Evolutionary conservation across 2,329 filamentous ascomycete genomes (phyloP), one percentile per base, ranked within the genome.

Genomic region (Hyphodiscus sp.): DNA sequence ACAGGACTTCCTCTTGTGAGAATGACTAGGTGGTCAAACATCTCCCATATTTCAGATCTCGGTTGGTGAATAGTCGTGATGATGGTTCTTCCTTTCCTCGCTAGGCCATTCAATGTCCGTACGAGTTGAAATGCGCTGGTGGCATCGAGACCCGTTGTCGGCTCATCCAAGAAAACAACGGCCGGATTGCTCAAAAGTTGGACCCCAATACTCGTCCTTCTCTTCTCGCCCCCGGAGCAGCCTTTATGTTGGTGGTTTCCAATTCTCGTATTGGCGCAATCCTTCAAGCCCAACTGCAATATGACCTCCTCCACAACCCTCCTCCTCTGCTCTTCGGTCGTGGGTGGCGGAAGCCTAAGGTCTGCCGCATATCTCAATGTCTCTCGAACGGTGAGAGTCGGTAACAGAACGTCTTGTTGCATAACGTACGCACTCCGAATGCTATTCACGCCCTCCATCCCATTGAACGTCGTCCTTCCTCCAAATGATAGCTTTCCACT

Each of bases 181-280:
- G 85, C 89, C 1, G 88, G 87, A 64, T 91, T 91, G 4, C 85
- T 82, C n/a, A 91, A 73, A 52, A 91, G 74, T 68, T 91, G 87
- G 4, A 91, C 86, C 2, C 86, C 87, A 47, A 91, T 87, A 58
- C 85, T 89, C 0, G 85, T 86, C 30, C 87, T 74, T 57, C 87
- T 76, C 72, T 90, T 91, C 67, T 91, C 88, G 2, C 87, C 88
- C 0, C 88, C 87, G 45, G 86, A 90, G 63, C 87, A 91, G 0
- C 87, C 87, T 45, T 87, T 84, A 62, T 89, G 85, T 49, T 80
- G 78, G 52, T 78, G 80, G 61, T 83, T 86, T 1, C 87, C 87
- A 50, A 91, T 87, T 9, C 83, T 74, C 0, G 87, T 91, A 58
- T 89, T 73, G 20, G 87, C 87, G 54, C 87, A 90, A 59, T 91